Conservation (phyloP, 1,139 yeast species). For the Taphrina betulina region DNA sequence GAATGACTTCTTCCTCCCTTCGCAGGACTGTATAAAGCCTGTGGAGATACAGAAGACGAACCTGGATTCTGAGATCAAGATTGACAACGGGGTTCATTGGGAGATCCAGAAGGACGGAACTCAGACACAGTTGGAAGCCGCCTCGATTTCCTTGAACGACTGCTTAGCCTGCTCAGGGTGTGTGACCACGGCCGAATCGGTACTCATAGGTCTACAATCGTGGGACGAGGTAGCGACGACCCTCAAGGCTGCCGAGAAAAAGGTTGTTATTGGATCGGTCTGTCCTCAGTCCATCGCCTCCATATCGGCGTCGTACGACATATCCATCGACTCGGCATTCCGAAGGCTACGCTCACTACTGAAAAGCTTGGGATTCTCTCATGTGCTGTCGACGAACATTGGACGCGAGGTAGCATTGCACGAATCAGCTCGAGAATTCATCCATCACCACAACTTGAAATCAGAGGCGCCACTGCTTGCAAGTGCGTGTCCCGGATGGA, state of each 20-base stretch:
- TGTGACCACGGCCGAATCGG: slow-evolving; percentile 93
- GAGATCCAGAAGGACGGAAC: slow-evolving; percentile 50
- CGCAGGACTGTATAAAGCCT: slow-evolving; percentile 92
- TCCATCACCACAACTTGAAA: slow-evolving; percentile 36
- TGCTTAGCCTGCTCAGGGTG: slow-evolving; percentile 98
- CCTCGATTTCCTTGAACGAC: slow-evolving; percentile 85
- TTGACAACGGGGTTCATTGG: slow-evolving; percentile 65
- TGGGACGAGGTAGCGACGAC: slow-evolving; percentile 73
- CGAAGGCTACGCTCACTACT: slow-evolving; percentile 59
- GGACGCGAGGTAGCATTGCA: slow-evolving; percentile 72
- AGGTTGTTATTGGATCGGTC: slow-evolving; percentile 68
- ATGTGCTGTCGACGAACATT: slow-evolving; percentile 78
- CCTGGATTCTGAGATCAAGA: slow-evolving; percentile 59
- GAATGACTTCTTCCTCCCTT: slow-evolving; percentile 92
- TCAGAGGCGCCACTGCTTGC: slow-evolving; percentile 52
- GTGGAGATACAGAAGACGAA: slow-evolving; percentile 43
- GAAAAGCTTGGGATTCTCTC: slow-evolving; percentile 63
- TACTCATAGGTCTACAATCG: slow-evolving; percentile 84
- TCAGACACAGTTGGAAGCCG: slow-evolving; percentile 61
- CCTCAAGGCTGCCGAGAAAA: slow-evolving; percentile 36
- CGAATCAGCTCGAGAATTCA: slow-evolving; percentile 57
- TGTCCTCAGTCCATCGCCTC: slow-evolving; percentile 87
- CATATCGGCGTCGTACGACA: slow-evolving; percentile 64
- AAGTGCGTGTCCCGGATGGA: slow-evolving; percentile 94
- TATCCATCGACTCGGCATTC: slow-evolving; percentile 61